phyloP scores from a whole-genome alignment of 441 rosid species.

The Flueggea neowawraea region DNA sequence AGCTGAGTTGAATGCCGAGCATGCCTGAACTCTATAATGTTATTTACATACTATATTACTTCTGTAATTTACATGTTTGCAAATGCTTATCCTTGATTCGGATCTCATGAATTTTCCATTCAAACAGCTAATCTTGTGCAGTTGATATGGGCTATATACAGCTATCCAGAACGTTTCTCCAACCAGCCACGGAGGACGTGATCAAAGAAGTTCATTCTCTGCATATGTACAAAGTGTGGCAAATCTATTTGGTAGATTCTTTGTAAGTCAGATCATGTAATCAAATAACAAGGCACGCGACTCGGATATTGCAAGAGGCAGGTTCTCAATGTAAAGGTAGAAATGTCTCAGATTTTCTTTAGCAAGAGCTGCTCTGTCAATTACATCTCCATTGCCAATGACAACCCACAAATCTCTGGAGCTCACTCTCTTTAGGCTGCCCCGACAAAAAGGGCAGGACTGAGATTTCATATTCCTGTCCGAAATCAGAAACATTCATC shows the following conservation, averaged over 20 bases:
- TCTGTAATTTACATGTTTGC: too few species aligned
- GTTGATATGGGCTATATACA: too few species aligned
- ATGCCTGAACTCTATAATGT: too few species aligned
- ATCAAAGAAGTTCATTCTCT: slow-evolving; percentile 13
- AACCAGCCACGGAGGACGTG: not conserved
- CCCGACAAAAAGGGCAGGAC: slow-evolving; percentile 72
- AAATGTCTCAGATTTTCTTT: slow-evolving; percentile 49
- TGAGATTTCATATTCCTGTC: slow-evolving; percentile 56
- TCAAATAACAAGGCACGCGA: slow-evolving; percentile 39
- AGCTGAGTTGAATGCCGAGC: slow-evolving; percentile 28
- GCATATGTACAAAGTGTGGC: slow-evolving; percentile 22
- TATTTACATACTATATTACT: too few species aligned
- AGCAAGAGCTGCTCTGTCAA: slow-evolving; percentile 44
- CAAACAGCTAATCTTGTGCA: too few species aligned
- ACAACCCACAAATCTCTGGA: slow-evolving; percentile 62
- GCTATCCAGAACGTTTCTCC: too few species aligned
- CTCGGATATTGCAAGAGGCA: slow-evolving; percentile 45
- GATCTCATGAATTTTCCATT: not conserved
- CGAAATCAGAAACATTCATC: not conserved
- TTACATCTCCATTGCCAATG: slow-evolving; percentile 30
- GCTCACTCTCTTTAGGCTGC: slow-evolving; percentile 49
- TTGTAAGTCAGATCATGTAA: slow-evolving; percentile 53
- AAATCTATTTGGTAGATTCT: not conserved
- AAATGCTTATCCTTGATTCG: not conserved
- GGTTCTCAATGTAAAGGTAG: slow-evolving; percentile 46